Evolutionary conservation across 352 stramenopile species (phyloP), one percentile per base, ranked within the genome.

Genomic region (Phytopythium cucurbitacearum): DNA sequence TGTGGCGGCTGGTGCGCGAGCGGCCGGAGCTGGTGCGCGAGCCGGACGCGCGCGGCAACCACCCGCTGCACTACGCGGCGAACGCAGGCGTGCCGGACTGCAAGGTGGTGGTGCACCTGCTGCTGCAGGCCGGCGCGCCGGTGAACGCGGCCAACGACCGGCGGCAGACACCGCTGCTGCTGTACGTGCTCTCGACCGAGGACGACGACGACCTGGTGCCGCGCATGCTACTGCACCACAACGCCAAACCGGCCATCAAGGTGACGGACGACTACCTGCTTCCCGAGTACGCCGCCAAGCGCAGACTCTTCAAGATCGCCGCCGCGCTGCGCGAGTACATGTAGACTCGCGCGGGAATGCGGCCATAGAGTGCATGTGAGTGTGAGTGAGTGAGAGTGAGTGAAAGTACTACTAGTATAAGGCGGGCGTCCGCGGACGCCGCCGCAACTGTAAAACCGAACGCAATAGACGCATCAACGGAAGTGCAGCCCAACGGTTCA

Each of bases 31-130:
- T 86, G 16, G 45, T 83, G 34, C 59, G 54, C 0, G 59, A 62
- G 4, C 41, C 64, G 0, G 75, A 86, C 56, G 73, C 65, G 34
- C 69, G 75, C 37, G 75, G 75, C 39, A 86, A 86, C 55, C 72
- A 77, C 41, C 70, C 75, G n/a, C 57, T 86, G 41, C 75, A 86
- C 48, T 86, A 86, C 49, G 75, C 75, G 1, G 72, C 68, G 21
- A 79, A 72, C 42, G 59, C 60, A 3, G 62, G 51, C n/a, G 64
- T 64, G 15, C 58, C 62, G 3, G 56, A 80, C 28, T 59, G 63
- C 39, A 51, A 53, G 8, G 60, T 69, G n/a, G 65, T 78, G 7
- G 56, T 76, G 32, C 78, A 76, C 53, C 58, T 67, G 56, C 58
- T 86, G 54, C 59, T 86, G 32, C 73, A 71, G 41, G 72, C 70